Evolutionary conservation across 1,284 basidiomycete genomes (phyloP).

Genomic region (Cutaneotrichosporon sp.): DNA sequence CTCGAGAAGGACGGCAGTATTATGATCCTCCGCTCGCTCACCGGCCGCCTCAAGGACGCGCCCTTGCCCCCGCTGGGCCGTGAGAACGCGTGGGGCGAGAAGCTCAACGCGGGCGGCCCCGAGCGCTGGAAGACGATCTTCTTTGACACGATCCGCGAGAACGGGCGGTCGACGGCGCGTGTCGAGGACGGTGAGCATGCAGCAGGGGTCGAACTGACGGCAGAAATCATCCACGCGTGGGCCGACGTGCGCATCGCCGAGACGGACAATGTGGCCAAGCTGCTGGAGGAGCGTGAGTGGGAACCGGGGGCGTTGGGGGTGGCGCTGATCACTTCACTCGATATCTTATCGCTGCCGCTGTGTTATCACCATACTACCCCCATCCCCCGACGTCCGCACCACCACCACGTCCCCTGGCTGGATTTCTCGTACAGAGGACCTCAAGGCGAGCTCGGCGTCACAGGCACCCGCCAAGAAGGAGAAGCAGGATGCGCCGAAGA

Average conservation of each 20-base stretch:
- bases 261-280: constrained; percentile 49
- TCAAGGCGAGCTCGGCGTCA: constrained; percentile 35
- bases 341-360: background rate
- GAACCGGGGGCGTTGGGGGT: background rate
- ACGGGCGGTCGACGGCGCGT: constrained; percentile 39
- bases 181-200: constrained; percentile 46
- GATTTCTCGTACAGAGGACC: constrained; percentile 33
- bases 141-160: constrained; percentile 49
- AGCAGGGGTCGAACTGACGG: background rate
- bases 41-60: constrained; percentile 40
- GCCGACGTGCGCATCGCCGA: constrained; percentile 47
- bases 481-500: constrained; percentile 38
- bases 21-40: constrained; percentile 47
- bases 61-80: constrained; percentile 45
- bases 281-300: constrained; percentile 42
- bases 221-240: constrained; percentile 51
- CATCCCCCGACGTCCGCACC: background rate
- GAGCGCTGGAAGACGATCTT: constrained; percentile 46
- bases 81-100: constrained; percentile 42
- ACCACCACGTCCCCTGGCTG: background rate
- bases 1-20: constrained; percentile 44
- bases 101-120: constrained; percentile 37
- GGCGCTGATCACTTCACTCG: background rate
- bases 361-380: background rate
- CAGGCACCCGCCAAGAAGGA: constrained; percentile 40